Evolutionary conservation across 495 filamentous ascomycete genomes (phyloP), one percentile per base, ranked within the genome.

Genomic region (Jackrogersella minutella): DNA sequence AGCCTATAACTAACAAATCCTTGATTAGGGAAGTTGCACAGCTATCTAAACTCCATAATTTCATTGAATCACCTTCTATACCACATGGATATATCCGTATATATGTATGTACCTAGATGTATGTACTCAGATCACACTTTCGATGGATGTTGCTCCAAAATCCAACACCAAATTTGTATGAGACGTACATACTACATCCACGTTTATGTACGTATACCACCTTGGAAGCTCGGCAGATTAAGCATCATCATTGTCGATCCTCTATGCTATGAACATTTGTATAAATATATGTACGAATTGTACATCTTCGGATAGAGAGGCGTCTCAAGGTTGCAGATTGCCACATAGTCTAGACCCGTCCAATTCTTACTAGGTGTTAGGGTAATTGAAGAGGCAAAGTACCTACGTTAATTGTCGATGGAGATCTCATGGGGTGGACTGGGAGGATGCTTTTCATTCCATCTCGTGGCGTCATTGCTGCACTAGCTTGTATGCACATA

Each of bases 161-260:
- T 36, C 31, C 30, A 19, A n/a, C n/a, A n/a, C n/a, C n/a, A n/a
- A n/a, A n/a, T n/a, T n/a, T n/a, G n/a, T n/a, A n/a, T n/a, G n/a
- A n/a, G n/a, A 33, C 28, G 22, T 34, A 5, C 28, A 10, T 17
- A 26, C 22, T 49, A 34, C 49, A 28, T 39, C 19, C 28, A 54
- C 7, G 30, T 54, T 39, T 28, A 58, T 59, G 56, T 59, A 49
- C 30, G 33, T 30, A 21, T 49, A 33, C 37, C n/a, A n/a, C n/a
- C n/a, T n/a, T n/a, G n/a, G n/a, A 30, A 9, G 28, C 43, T 64
- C 61, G 61, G 52, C 44, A 57, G 61, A 43, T 43, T 54, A 59
- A 54, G 47, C 47, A 46, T 58, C 26, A 24, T 26, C 33, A 41
- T 51, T 37, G 52, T 36, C 37, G 37, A 51, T 61, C 36, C 28